phyloP scores from a whole-genome alignment of 2,329 filamentous ascomycete genomes.

The Aspergillus sp. region DNA sequence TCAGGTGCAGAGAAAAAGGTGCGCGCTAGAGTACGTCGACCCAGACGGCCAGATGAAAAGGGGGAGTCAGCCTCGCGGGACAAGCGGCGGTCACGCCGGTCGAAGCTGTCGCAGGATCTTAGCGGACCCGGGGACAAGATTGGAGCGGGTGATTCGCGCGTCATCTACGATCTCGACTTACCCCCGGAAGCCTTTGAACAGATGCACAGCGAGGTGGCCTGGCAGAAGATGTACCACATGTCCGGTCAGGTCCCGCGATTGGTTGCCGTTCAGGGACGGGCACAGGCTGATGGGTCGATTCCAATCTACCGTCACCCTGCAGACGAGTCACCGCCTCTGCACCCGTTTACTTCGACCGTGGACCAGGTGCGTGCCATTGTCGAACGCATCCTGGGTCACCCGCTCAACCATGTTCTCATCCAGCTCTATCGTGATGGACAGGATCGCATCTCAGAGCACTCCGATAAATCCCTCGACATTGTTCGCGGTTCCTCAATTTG shows the following conservation, averaged over 20 bases:
- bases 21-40: slow-evolving; percentile 19
- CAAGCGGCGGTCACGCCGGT: slow-evolving; percentile 14
- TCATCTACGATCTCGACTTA: slow-evolving; percentile 64
- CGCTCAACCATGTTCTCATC: slow-evolving; percentile 83
- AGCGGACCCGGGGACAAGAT: slow-evolving; percentile 49
- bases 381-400: slow-evolving; percentile 66
- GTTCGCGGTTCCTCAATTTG: slow-evolving; percentile 72
- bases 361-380: slow-evolving; percentile 58
- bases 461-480: slow-evolving; percentile 93
- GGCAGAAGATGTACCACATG: slow-evolving; percentile 89
- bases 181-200: slow-evolving; percentile 54
- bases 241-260: slow-evolving; percentile 85
- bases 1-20: slow-evolving; percentile 12
- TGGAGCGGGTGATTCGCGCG: slow-evolving; percentile 71
- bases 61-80: slow-evolving; percentile 7
- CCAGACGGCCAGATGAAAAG: slow-evolving; percentile 17
- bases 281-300: slow-evolving; percentile 58
- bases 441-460: slow-evolving; percentile 94
- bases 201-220: slow-evolving; percentile 66
- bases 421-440: slow-evolving; percentile 83
- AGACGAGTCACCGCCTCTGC: slow-evolving; percentile 72
- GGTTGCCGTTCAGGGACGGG: slow-evolving; percentile 75
- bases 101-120: slow-evolving; percentile 15
- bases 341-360: slow-evolving; percentile 68
- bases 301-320: slow-evolving; percentile 93